Percentiles rank a stretch among this genome's conserved stretches.
Evolutionary conservation across 2,329 filamentous ascomycete species (phyloP).

Genomic region (Nigrograna mackinnonii): DNA sequence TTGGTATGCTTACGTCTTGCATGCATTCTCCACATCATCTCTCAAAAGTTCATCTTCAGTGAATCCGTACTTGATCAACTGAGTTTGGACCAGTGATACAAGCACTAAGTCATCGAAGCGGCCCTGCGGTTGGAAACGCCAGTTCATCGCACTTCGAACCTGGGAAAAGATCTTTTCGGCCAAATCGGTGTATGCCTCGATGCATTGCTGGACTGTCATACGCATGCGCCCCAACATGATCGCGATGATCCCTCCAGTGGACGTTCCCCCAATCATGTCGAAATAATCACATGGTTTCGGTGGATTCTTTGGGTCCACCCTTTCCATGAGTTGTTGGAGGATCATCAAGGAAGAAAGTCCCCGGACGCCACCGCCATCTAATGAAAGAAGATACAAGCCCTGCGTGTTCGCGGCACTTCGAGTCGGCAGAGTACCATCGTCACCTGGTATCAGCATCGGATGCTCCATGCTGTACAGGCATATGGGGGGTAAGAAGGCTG

Average conservation of each 20-base stretch:
- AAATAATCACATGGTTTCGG: slow-evolving; percentile 22
- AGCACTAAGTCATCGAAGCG: slow-evolving; percentile 21
- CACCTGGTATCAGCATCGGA: no score
- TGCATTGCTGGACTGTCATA: slow-evolving; percentile 15
- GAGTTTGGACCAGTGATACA: slow-evolving; percentile 12
- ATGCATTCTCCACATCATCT: slow-evolving; percentile 4
- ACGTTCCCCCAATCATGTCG: slow-evolving; percentile 22
- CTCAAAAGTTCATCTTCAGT: slow-evolving; percentile 11
- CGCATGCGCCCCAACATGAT: slow-evolving; percentile 13
- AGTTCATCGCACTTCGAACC: slow-evolving; percentile 9
- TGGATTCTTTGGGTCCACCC: slow-evolving; percentile 10
- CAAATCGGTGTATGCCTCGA: slow-evolving; percentile 12
- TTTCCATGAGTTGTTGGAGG: slow-evolving; percentile 17
- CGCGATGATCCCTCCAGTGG: slow-evolving; percentile 20
- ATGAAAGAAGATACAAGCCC: slow-evolving; percentile 14
- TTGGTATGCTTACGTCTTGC: slow-evolving; percentile 10
- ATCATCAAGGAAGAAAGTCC: slow-evolving; percentile 19
- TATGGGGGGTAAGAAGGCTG: no score
- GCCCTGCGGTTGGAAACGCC: slow-evolving; percentile 16
- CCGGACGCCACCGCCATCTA: slow-evolving; percentile 19
- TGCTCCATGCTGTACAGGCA: no score
- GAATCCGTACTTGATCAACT: slow-evolving; percentile 14
- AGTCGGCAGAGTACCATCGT: no score
- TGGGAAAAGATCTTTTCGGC: slow-evolving; percentile 15
- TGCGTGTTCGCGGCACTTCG: no score